Conservation (phyloP, 306 rosid genomes). For the Adenanthera pavonina region DNA sequence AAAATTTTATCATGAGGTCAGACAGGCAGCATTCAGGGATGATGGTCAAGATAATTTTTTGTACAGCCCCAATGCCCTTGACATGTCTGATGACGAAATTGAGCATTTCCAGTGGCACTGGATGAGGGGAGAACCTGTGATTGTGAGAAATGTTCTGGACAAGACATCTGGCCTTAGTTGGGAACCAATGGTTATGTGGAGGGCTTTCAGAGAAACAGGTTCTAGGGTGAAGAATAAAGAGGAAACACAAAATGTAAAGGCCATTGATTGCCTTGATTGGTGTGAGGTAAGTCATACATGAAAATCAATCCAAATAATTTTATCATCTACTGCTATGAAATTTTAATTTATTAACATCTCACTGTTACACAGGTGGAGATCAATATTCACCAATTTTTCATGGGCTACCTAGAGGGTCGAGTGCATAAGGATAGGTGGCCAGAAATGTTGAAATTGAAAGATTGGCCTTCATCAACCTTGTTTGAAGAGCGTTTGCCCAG, state of each 20-base stretch:
- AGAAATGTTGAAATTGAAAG: constrained; percentile 62
- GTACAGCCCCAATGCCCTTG: constrained; percentile 43
- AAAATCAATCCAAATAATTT: constrained; percentile 22
- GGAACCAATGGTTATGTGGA: constrained; percentile 60
- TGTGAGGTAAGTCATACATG: constrained; percentile 46
- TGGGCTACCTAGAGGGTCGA: constrained; percentile 58
- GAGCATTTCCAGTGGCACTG: constrained; percentile 57
- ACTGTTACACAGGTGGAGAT: constrained; percentile 50
- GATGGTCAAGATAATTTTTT: constrained; percentile 44
- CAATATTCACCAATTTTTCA: constrained; percentile 63
- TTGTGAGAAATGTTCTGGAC: constrained; percentile 50
- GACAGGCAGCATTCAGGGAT: constrained; percentile 45
- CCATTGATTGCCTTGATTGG: constrained; percentile 65
- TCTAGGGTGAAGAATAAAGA: constrained; percentile 45
- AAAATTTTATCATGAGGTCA: constrained; percentile 38
- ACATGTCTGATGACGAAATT: constrained; percentile 46
- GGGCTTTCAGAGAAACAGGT: constrained; percentile 55
- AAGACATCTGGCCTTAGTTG: constrained; percentile 56
- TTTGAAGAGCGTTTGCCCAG: constrained; percentile 69
- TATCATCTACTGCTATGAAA: constrained; percentile 16
- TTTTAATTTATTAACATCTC: constrained; percentile 25
- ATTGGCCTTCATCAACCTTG: constrained; percentile 62
- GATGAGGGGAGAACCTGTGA: constrained; percentile 52
- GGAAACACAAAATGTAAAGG: constrained; percentile 48
- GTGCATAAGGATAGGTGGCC: constrained; percentile 52